These are phyloP conservation scores for Corynespora cassiicola DNA, from an alignment of 2,329 filamentous ascomycete genomes.

Conservation along the genomic window DNA sequence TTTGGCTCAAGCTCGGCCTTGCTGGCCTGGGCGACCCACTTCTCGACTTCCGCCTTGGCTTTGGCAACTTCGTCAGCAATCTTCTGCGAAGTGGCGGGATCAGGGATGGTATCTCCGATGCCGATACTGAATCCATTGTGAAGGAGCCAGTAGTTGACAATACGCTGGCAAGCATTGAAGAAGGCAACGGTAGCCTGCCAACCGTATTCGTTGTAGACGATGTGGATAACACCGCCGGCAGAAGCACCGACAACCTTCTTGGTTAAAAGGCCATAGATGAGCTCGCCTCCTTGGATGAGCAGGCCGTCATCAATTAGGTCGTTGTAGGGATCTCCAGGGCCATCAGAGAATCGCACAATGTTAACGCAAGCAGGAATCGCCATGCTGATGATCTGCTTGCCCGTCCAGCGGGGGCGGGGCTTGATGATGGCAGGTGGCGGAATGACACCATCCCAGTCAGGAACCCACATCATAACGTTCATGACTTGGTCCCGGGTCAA, in stretches of 20 bases:
- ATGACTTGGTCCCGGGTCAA: conserved; percentile 90
- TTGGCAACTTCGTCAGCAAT: conserved; percentile 82
- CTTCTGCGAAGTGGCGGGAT: conserved; percentile 80
- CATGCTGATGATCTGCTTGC: conserved; percentile 96
- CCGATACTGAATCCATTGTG: conserved; percentile 98
- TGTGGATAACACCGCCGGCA: conserved; percentile 89
- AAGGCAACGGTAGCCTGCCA: conserved; percentile 87
- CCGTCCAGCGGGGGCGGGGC: conserved; percentile 92
- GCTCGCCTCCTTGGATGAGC: conserved; percentile 82
- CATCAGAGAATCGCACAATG: conserved; percentile 54
- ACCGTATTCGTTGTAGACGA: conserved; percentile 94
- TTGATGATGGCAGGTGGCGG: conserved; percentile 93
- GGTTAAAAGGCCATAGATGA: conserved; percentile 87
- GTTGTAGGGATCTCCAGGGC: conserved; percentile 64
- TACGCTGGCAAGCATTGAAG: conserved; percentile 92
- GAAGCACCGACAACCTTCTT: conserved; percentile 96
- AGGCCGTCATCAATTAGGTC: conserved; percentile 81
- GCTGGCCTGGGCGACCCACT: conserved; percentile 78
- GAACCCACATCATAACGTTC: conserved; percentile 97
- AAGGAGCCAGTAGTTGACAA: conserved; percentile 96
- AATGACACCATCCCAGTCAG: conserved; percentile 95
- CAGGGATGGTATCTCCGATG: conserved; percentile 97
- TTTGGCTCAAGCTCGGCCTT: conserved; percentile 88
- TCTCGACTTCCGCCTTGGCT: conserved; percentile 81
- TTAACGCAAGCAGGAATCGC: conserved; percentile 88